A percentile compares a stretch with the other conserved stretches of the same genome.
These are phyloP conservation scores for Thalassiosira profunda DNA, from an alignment of 108 stramenopile genomes.

Conservation along the genomic window DNA sequence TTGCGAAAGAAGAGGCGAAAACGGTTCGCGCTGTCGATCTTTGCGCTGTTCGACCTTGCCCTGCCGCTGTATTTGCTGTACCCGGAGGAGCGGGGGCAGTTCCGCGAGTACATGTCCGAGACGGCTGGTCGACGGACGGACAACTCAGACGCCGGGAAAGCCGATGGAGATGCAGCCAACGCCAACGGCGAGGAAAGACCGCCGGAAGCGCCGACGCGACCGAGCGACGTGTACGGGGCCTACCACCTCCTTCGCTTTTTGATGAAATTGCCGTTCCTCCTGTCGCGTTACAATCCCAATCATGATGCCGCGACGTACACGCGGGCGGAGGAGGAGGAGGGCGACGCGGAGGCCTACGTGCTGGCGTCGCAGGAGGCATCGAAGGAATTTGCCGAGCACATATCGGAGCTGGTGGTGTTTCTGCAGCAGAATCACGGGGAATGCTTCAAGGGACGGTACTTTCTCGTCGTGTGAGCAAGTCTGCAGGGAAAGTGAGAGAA, in stretches of 20 bases:
- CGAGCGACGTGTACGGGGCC: constrained; percentile 45
- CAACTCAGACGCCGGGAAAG: no score
- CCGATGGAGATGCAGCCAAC: neutral
- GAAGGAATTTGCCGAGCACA: constrained; percentile 11
- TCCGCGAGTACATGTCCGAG: constrained; percentile 5
- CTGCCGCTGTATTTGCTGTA: constrained; percentile 54
- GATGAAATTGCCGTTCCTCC: constrained; percentile 37
- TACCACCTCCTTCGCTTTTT: constrained; percentile 45
- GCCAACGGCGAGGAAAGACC: neutral
- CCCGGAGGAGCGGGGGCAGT: constrained; percentile 42
- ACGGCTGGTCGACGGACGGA: neutral
- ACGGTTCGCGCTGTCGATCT: constrained; percentile 30
- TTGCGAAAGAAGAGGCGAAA: constrained; percentile 42
- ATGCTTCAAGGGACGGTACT: constrained; percentile 42
- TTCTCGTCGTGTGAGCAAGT: no score
- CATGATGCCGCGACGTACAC: no score
- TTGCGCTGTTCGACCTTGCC: constrained; percentile 35
- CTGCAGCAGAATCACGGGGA: constrained; percentile 31
- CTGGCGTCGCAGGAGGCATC: constrained; percentile 18
- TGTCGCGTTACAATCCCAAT: constrained; percentile 14
- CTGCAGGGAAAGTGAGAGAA: no score
- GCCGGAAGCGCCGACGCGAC: no score
- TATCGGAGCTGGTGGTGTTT: constrained; percentile 41
- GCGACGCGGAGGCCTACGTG: no score
- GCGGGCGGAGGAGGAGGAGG: no score